phyloP scores from a whole-genome alignment of 2,329 filamentous ascomycete species.

The Aurifilum marmelostoma region DNA sequence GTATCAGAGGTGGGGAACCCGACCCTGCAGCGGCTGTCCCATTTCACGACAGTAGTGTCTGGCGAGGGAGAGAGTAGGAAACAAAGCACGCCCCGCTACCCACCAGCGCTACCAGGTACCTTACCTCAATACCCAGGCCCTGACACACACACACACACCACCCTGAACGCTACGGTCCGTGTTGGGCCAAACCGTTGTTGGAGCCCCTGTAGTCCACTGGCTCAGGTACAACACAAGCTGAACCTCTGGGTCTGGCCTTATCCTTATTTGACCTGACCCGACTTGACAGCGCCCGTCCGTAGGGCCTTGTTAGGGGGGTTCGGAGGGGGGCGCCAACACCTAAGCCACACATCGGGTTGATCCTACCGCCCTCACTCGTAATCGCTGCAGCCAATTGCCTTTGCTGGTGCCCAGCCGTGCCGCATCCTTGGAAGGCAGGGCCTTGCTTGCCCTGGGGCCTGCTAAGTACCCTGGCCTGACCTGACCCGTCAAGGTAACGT shows the following conservation, averaged over 20 bases:
- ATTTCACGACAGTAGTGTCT: neutral
- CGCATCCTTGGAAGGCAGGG: neutral
- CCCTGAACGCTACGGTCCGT: neutral
- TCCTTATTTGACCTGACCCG: neutral
- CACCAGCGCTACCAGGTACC: neutral
- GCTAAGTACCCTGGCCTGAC: neutral
- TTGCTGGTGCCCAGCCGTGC: neutral
- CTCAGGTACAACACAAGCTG: neutral
- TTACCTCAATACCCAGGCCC: too few species aligned
- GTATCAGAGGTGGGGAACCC: constrained; percentile 5
- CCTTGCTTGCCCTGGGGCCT: too few species aligned
- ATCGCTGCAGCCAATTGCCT: neutral
- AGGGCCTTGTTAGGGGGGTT: neutral
- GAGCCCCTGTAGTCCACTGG: neutral
- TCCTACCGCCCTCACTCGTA: neutral
- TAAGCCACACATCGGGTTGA: neutral
- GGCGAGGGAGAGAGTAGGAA: neutral
- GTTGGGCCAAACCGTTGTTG: neutral
- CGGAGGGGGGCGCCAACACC: neutral
- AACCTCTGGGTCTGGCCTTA: neutral
- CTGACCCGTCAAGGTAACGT: neutral
- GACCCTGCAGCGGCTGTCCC: neutral
- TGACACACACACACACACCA: too few species aligned
- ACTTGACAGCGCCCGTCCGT: neutral
- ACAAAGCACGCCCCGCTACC: neutral